Conservation (phyloP, 140 eudicot species). For the Oenanthe javanica region DNA sequence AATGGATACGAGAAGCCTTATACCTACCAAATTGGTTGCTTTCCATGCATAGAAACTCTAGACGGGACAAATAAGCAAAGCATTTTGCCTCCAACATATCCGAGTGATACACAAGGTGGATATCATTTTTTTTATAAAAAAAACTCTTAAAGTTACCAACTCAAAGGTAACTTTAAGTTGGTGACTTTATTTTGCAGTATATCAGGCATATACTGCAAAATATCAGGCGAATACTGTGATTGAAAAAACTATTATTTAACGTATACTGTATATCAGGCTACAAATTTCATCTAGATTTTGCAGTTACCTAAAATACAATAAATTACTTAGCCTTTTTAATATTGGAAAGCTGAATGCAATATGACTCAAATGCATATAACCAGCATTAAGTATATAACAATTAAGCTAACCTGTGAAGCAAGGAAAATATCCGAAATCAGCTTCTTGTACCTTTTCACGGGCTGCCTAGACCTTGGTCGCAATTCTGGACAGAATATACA, state of each 20-base stretch:
- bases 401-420: conserved; percentile 57
- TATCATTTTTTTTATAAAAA: not conserved
- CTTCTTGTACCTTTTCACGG: conserved; percentile 97
- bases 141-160: not conserved
- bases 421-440: conserved; percentile 90
- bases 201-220: too few species aligned
- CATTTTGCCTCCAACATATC: not conserved
- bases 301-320: not conserved
- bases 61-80: not conserved
- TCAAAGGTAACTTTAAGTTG: not conserved
- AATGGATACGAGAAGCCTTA: not conserved
- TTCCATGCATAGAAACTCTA: not conserved
- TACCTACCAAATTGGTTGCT: not conserved
- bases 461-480: conserved; percentile 93
- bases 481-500: conserved; percentile 84
- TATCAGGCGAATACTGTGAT: not conserved
- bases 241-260: not conserved
- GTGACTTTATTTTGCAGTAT: too few species aligned
- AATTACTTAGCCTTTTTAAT: not conserved
- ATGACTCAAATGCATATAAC: not conserved
- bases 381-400: not conserved
- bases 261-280: not conserved
- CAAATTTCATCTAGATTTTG: not conserved
- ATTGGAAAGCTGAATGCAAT: not conserved
- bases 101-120: not conserved